Evolutionary conservation across 2,329 filamentous ascomycete genomes (phyloP), one percentile per base, ranked within the genome.

Genomic region (Calonectria crousiana): DNA sequence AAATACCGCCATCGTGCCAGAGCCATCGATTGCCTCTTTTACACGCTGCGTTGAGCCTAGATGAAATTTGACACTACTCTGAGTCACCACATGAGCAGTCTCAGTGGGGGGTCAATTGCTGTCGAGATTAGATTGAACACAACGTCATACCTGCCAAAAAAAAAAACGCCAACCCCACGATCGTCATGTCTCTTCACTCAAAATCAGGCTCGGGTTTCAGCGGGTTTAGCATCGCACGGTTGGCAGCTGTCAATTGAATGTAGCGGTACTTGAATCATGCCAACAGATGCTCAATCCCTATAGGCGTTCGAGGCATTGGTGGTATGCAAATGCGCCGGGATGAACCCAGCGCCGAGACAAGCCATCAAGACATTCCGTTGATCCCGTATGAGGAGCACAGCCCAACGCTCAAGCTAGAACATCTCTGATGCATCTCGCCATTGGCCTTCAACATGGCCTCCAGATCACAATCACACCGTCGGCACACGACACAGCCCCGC

Each of bases 41-140:
- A 36, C 32, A 41, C 20, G 9, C 16, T 28, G 20, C 56, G 26
- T 18, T 18, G 5, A 38, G 13, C 6, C 14, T 10, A 47, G 8
- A 47, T 47, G n/a, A 47, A 0, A 23, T 23, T 47, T 47, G 44
- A 13, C 44, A 47, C n/a, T 23, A 2, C 26, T 62, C 36, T 62
- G 56, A 62, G 56, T 62, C 56, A 62, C 56, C 34, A 38, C 56
- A 41, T 41, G 36, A 41, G 16, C 34, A 28, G 9, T 41, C 14
- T 36, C 20, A 9, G 32, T 14, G n/a, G 64, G 32, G 13, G 30
- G 30, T 26, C 32, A 30, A 51, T 67, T 52, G 30, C 30, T 49
- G 64, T 67, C 28, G 30, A 56, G 65, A 41, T 67, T 51, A 52
- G 32, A 51, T 67, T 67, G 64, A 67, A 67, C 23, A 51, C 34